Evolutionary conservation across 345 rosid genomes (phyloP).

Genomic region (Bretschneidera sinensis): DNA sequence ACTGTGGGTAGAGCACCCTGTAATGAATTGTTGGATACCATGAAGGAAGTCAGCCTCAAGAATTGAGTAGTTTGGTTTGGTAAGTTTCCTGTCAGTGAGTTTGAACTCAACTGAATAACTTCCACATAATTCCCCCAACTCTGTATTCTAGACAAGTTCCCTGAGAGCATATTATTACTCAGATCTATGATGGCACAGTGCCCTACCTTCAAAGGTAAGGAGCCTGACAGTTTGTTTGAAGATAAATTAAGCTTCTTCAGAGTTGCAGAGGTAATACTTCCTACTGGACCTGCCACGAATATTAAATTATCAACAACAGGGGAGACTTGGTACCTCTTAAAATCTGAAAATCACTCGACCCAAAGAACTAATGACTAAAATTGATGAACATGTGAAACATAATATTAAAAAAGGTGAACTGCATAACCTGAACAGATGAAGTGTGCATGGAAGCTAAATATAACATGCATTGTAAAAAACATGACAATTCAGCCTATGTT

Average conservation of each 20-base stretch:
- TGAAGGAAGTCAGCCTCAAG: slow-evolving; percentile 58
- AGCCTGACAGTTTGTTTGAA: slow-evolving; percentile 65
- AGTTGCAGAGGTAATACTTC: slow-evolving; percentile 65
- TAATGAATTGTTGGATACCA: slow-evolving; percentile 57
- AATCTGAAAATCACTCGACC: not conserved
- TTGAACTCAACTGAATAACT: slow-evolving; percentile 66
- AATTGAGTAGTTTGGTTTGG: slow-evolving; percentile 69
- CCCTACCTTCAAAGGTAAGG: slow-evolving; percentile 57
- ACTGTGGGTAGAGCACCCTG: slow-evolving; percentile 61
- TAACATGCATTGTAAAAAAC: no score
- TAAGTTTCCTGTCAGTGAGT: slow-evolving; percentile 57
- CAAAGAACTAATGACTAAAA: slow-evolving; percentile 1
- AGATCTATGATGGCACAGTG: slow-evolving; percentile 71
- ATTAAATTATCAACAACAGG: not conserved
- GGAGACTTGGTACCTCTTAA: not conserved
- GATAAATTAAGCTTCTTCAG: slow-evolving; percentile 75
- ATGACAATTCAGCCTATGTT: no score
- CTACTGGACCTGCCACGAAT: slow-evolving; percentile 62
- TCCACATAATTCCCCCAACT: slow-evolving; percentile 82
- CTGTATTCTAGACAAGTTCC: slow-evolving; percentile 64
- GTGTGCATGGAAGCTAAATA: no score
- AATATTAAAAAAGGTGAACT: not conserved
- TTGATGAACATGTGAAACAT: no score
- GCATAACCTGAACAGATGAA: not conserved
- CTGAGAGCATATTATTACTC: slow-evolving; percentile 66